Base-by-base conservation (phyloP, 257 asterid species). In the Vinca minor region DNA sequence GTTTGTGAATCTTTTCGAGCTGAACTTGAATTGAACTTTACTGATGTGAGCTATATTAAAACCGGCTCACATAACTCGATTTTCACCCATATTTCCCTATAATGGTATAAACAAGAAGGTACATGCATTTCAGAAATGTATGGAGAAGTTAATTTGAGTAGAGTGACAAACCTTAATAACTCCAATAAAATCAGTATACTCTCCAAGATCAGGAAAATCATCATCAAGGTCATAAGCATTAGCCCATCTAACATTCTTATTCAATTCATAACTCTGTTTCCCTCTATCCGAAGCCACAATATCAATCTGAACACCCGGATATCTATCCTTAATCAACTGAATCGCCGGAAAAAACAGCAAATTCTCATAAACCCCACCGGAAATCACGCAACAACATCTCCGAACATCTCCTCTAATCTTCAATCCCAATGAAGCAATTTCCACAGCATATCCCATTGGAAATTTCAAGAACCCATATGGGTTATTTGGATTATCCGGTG, bases 361-460 rank as follows among this genome's bases (percentile, higher is more conserved):
- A 46, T 87, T 90, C 54, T 90, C 96, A 60, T 90, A 90, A 57
- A 87, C 93, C 1, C 96, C 97, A 29, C 97, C 97, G 0, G 91
- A 79, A 42, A 90, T 55, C 18, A 87, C 77, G 39, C 96, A 90
- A 58, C 93, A 90, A 39, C 96, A 90, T 64, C 97, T 60, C 75
- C 97, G n/a, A 26, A 89, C 95, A 68, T 89, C 95, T 15, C 95
- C 95, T 47, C 95, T 65, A 20, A 90, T 68, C 77, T 85, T 90
- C 72, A 78, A 58, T 8, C 88, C 92, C 61, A 91, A 17, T 0
- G 97, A 91, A 54, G 97, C 95, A 6, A 90, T 32, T 77, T 90
- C 95, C 18, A 87, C 95, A 1, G 71, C 57, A 69, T 65, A 91
- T 1, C 97, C 97, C 76, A 45, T 64, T 0, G 95, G 96, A 49